Percentiles rank a stretch among this genome's conserved stretches.
phyloP scores from a whole-genome alignment of 257 asterid genomes.

The Prunella vulgaris region DNA sequence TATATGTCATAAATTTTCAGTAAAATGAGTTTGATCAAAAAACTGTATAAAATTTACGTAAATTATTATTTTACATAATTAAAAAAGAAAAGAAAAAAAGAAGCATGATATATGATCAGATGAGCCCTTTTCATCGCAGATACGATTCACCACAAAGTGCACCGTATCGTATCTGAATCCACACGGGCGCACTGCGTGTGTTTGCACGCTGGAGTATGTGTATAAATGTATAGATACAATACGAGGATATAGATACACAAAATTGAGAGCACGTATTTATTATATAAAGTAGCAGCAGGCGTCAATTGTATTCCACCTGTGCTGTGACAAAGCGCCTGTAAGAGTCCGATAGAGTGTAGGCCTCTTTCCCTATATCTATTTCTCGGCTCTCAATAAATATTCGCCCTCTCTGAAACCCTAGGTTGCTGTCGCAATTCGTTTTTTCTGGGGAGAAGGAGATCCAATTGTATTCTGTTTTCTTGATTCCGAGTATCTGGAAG shows the following conservation, averaged over 20 bases:
- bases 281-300: constrained; percentile 15
- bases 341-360: constrained; percentile 29
- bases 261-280: constrained; percentile 3
- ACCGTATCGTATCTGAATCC: neutral
- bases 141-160: neutral
- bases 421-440: neutral
- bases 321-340: constrained; percentile 26
- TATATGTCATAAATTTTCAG: neutral
- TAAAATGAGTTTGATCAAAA: neutral
- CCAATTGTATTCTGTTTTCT: neutral
- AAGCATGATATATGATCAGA: neutral
- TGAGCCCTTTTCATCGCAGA: neutral
- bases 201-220: constrained; percentile 16
- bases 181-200: constrained; percentile 1
- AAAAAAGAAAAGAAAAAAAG: neutral
- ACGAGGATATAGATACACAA: neutral
- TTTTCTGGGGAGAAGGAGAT: neutral
- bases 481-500: constrained; percentile 8
- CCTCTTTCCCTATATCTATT: constrained; percentile 12
- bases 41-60: neutral
- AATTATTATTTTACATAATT: too few species aligned
- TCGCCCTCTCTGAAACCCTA: constrained; percentile 42
- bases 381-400: constrained; percentile 24
- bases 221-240: constrained; percentile 19
- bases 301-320: constrained; percentile 25